phyloP scores from a whole-genome alignment of 192 early-diverging fungal species.

The Helicostylum pulchrum region DNA sequence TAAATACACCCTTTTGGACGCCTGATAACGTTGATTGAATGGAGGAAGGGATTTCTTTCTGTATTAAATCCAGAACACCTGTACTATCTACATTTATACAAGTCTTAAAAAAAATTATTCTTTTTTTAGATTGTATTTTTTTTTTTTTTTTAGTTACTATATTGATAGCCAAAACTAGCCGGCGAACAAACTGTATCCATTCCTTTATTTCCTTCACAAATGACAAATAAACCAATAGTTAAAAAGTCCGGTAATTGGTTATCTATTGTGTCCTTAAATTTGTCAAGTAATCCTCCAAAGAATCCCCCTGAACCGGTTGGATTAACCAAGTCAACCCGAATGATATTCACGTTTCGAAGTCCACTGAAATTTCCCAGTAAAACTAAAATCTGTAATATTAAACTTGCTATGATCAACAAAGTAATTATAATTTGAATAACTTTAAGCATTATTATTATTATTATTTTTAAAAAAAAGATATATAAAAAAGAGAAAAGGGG shows the following conservation, averaged over 20 bases:
- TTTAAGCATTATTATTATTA: slow-evolving; percentile 7
- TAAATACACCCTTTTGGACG: slow-evolving; percentile 6
- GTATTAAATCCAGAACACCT: not conserved
- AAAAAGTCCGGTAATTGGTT: not conserved
- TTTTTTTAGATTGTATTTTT: not conserved
- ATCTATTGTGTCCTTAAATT: not conserved
- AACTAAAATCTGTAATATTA: not conserved
- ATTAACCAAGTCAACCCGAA: not conserved
- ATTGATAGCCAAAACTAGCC: not conserved
- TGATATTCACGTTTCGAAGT: not conserved
- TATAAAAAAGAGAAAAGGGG: no score
- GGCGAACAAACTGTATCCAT: slow-evolving; percentile 1
- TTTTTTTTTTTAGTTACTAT: not conserved
- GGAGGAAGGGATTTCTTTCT: not conserved
- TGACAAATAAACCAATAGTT: not conserved
- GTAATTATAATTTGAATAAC: slow-evolving; percentile 1
- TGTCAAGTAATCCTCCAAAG: not conserved
- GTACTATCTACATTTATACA: not conserved
- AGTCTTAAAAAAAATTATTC: not conserved
- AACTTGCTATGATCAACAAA: slow-evolving; percentile 1
- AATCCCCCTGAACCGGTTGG: not conserved
- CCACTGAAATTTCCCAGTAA: slow-evolving; percentile 1
- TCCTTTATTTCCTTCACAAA: slow-evolving; percentile 2
- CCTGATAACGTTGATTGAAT: not conserved
- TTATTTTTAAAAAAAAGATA: no score